Conservation (phyloP, 352 stramenopile genomes). For the Phytophthora aleatoria region DNA sequence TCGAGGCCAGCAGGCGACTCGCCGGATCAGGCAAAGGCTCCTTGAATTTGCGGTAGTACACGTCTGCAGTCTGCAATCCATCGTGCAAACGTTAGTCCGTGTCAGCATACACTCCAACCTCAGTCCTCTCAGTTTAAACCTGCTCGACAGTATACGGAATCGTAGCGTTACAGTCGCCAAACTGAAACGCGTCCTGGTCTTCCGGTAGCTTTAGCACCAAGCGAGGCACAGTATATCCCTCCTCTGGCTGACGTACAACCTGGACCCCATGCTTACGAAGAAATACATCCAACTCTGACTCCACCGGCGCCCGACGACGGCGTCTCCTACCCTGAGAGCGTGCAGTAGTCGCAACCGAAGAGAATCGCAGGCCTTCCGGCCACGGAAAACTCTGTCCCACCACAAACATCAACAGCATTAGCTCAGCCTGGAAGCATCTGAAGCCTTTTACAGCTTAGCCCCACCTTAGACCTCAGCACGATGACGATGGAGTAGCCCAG, state of each 20-base stretch:
- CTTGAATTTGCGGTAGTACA: conserved; percentile 87
- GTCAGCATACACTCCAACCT: neutral
- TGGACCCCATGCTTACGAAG: conserved; percentile 50
- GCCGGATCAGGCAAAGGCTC: conserved; percentile 70
- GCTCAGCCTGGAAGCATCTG: neutral
- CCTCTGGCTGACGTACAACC: conserved; percentile 32
- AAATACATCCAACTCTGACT: conserved; percentile 38
- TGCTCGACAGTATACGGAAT: conserved; percentile 70
- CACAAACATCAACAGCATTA: conserved; percentile 6
- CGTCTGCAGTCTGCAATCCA: conserved; percentile 47
- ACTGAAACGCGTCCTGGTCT: conserved; percentile 50
- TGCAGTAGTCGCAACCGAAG: conserved; percentile 1
- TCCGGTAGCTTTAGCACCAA: conserved; percentile 43
- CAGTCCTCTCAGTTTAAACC: conserved; percentile 26
- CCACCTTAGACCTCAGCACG: conserved; percentile 48
- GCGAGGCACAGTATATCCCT: conserved; percentile 32
- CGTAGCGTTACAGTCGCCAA: conserved; percentile 50
- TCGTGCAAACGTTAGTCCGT: neutral
- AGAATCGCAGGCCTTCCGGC: conserved; percentile 48
- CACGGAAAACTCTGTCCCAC: conserved; percentile 52
- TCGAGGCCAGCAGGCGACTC: conserved; percentile 49
- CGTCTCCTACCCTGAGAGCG: conserved; percentile 7
- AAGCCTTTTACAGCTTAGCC: neutral
- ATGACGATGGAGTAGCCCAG: conserved; percentile 56
- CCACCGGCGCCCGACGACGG: conserved; percentile 10